Percentiles rank a stretch among this genome's conserved stretches.
phyloP scores from a whole-genome alignment of 1,139 yeast species.

The Taphrina flavorubra region DNA sequence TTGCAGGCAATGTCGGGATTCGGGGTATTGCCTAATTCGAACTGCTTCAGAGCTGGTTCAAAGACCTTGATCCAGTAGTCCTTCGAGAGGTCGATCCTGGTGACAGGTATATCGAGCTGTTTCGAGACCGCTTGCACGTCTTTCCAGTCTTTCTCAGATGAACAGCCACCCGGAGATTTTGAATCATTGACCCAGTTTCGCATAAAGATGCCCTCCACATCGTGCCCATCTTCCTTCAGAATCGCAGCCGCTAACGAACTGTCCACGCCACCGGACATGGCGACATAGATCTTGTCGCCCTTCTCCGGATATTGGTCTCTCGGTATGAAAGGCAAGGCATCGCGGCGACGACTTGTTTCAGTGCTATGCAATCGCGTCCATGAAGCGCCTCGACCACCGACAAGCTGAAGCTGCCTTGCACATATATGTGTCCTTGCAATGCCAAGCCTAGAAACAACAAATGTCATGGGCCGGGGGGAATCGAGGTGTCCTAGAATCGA shows the following conservation, averaged over 20 bases:
- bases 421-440: neutral
- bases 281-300: conserved; percentile 61
- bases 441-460: neutral
- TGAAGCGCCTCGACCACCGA: neutral
- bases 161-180: conserved; percentile 42
- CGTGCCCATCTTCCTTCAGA: conserved; percentile 53
- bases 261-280: conserved; percentile 98
- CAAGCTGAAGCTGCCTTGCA: conserved; percentile 2
- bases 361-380: neutral
- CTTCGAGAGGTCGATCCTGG: conserved; percentile 78
- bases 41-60: conserved; percentile 82
- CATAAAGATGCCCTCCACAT: conserved; percentile 44
- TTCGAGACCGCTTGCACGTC: conserved; percentile 73
- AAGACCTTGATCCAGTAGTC: conserved; percentile 94
- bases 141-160: conserved; percentile 83
- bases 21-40: conserved; percentile 79
- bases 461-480: neutral
- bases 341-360: neutral
- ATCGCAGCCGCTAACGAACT: conserved; percentile 87
- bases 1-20: conserved; percentile 95
- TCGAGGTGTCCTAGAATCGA: neutral
- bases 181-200: conserved; percentile 43
- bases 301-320: conserved; percentile 15
- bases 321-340: conserved; percentile 18
- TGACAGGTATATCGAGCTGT: conserved; percentile 68